These are phyloP conservation scores for Clavispora phyllophila DNA, from an alignment of 805 yeast genomes.

Conservation along the genomic window DNA sequence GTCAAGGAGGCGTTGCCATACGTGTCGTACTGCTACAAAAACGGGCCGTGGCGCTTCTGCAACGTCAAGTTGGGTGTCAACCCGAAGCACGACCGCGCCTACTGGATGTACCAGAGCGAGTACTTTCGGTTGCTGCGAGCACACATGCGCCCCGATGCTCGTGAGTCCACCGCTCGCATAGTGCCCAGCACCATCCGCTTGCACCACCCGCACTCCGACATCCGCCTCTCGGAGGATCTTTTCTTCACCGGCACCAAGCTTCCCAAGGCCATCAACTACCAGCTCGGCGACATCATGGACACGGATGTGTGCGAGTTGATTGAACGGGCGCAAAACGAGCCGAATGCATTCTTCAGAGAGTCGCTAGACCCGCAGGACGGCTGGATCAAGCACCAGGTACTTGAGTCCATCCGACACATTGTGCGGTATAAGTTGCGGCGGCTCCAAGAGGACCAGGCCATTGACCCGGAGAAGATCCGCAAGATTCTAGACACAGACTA, in stretches of 20 bases:
- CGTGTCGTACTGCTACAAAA: slow-evolving; percentile 72
- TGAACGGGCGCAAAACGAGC: slow-evolving; percentile 24
- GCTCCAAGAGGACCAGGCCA: slow-evolving; percentile 46
- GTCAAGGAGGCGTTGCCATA: slow-evolving; percentile 79
- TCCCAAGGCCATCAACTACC: slow-evolving; percentile 69
- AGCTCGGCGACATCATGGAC: slow-evolving; percentile 73
- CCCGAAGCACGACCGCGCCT: slow-evolving; percentile 53
- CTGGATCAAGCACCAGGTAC: slow-evolving; percentile 65
- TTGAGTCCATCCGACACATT: slow-evolving; percentile 62
- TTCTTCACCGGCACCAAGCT: slow-evolving; percentile 67
- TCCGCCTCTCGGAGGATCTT: slow-evolving; percentile 33
- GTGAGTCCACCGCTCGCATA: slow-evolving; percentile 15
- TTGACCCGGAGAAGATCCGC: slow-evolving; percentile 38
- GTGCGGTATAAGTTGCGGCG: slow-evolving; percentile 68
- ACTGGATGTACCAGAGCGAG: slow-evolving; percentile 75
- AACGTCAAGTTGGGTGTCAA: slow-evolving; percentile 75
- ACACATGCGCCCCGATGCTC: not conserved
- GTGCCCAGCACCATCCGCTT: slow-evolving; percentile 23
- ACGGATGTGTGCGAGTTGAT: slow-evolving; percentile 50
- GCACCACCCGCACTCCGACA: slow-evolving; percentile 10
- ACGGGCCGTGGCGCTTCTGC: slow-evolving; percentile 94
- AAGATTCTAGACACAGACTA: slow-evolving; percentile 40
- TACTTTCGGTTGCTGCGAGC: slow-evolving; percentile 57
- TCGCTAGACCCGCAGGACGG: slow-evolving; percentile 59
- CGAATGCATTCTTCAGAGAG: slow-evolving; percentile 28